These are phyloP conservation scores for Geotrichum carabidarum DNA, from an alignment of 1,139 yeast genomes.

Conservation along the genomic window DNA sequence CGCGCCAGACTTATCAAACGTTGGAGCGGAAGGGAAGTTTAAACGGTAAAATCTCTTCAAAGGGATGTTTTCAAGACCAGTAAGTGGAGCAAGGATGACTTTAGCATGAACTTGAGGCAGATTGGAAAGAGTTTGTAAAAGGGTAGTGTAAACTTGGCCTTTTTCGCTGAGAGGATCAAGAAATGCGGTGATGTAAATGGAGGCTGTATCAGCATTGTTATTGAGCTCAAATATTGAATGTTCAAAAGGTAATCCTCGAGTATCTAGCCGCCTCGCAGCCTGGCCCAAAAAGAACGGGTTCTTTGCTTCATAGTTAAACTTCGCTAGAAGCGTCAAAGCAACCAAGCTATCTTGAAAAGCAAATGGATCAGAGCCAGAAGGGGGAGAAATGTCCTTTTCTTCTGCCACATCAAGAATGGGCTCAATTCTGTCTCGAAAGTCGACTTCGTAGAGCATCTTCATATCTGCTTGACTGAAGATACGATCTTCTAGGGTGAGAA, in stretches of 20 bases:
- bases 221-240: constrained; percentile 27
- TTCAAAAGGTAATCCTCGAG: constrained; percentile 23
- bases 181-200: constrained; percentile 50
- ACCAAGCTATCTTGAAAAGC: constrained; percentile 28
- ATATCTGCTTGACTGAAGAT: constrained; percentile 22
- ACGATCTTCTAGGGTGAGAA: constrained; percentile 20
- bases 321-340: constrained; percentile 24
- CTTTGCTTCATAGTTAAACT: constrained; percentile 20
- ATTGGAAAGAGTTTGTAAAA: constrained; percentile 44
- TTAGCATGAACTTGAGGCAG: constrained; percentile 43
- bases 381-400: constrained; percentile 3
- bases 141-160: constrained; percentile 57
- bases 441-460: constrained; percentile 28
- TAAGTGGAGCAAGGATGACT: constrained; percentile 57
- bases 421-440: constrained; percentile 28
- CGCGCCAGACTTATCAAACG: constrained; percentile 38
- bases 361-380: constrained; percentile 15
- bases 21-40: constrained; percentile 40
- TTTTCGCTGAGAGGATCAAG: constrained; percentile 68
- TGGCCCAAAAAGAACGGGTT: constrained; percentile 19
- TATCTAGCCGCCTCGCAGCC: constrained; percentile 20
- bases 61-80: constrained; percentile 42
- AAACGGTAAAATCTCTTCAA: constrained; percentile 58
- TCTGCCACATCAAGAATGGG: constrained; percentile 21
- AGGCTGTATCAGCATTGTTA: constrained; percentile 21